These are phyloP conservation scores for Penicillium aurantiogriseum DNA, from an alignment of 2,329 filamentous ascomycete species.

Conservation along the genomic window DNA sequence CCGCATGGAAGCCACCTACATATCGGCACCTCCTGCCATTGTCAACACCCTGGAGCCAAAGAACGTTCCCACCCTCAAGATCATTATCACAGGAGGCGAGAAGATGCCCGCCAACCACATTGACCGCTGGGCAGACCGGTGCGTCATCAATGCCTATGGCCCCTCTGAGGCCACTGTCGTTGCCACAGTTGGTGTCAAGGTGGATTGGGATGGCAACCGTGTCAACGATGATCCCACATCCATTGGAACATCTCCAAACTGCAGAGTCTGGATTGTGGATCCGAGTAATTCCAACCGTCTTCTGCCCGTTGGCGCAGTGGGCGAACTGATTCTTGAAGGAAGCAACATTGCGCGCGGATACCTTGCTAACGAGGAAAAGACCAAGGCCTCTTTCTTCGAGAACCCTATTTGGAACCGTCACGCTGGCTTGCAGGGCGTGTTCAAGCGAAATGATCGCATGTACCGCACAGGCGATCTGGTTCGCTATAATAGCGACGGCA, in stretches of 20 bases:
- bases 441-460: slow-evolving; percentile 31
- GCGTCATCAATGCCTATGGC: slow-evolving; percentile 48
- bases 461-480: slow-evolving; percentile 43
- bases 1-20: slow-evolving; percentile 53
- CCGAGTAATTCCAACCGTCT: slow-evolving; percentile 37
- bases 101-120: slow-evolving; percentile 44
- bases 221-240: slow-evolving; percentile 31
- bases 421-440: slow-evolving; percentile 19
- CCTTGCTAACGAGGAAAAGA: slow-evolving; percentile 38
- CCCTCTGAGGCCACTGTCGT: slow-evolving; percentile 43
- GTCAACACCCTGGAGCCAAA: slow-evolving; percentile 49
- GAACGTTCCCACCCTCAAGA: slow-evolving; percentile 46
- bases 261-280: slow-evolving; percentile 43
- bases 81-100: slow-evolving; percentile 48
- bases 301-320: slow-evolving; percentile 46
- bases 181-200: slow-evolving; percentile 34
- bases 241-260: slow-evolving; percentile 38
- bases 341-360: slow-evolving; percentile 48
- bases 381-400: slow-evolving; percentile 35
- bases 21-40: slow-evolving; percentile 60
- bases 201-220: slow-evolving; percentile 30
- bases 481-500: slow-evolving; percentile 37
- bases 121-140: slow-evolving; percentile 44
- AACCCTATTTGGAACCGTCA: slow-evolving; percentile 34
- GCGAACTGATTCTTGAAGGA: slow-evolving; percentile 50